phyloP scores from a whole-genome alignment of 768 basidiomycete species.

The Leccinum sublutescens region DNA sequence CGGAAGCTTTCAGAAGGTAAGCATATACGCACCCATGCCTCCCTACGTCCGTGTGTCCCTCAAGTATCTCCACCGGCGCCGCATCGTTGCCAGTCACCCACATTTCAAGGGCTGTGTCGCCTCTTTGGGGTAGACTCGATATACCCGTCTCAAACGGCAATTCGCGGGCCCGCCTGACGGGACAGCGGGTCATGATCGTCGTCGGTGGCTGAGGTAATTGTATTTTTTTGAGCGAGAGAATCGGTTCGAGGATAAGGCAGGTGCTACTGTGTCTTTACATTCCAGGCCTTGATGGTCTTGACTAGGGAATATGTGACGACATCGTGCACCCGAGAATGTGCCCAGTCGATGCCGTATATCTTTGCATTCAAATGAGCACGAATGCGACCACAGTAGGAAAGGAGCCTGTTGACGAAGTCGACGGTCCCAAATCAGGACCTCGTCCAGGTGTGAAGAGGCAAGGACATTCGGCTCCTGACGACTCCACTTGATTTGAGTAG shows the following conservation, averaged over 20 bases:
- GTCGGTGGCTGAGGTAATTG: slow-evolving; percentile 39
- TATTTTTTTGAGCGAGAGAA: slow-evolving; percentile 9
- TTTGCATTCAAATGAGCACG: slow-evolving; percentile 76
- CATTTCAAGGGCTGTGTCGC: slow-evolving; percentile 83
- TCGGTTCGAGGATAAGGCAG: slow-evolving; percentile 12
- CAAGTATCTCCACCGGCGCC: slow-evolving; percentile 67
- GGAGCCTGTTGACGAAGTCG: slow-evolving; percentile 50
- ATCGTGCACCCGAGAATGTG: slow-evolving; percentile 69
- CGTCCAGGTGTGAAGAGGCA: slow-evolving; percentile 85
- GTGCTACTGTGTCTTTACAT: slow-evolving; percentile 27
- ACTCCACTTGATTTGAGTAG: slow-evolving; percentile 98
- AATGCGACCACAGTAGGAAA: slow-evolving; percentile 67
- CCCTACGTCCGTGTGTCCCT: slow-evolving; percentile 86
- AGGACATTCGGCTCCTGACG: slow-evolving; percentile 80
- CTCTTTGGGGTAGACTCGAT: slow-evolving; percentile 84
- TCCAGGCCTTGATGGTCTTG: slow-evolving; percentile 89
- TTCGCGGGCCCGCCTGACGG: slow-evolving; percentile 92
- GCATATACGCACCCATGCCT: slow-evolving; percentile 42
- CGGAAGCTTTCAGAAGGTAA: not conserved
- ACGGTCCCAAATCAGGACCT: slow-evolving; percentile 92
- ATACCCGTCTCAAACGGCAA: slow-evolving; percentile 91
- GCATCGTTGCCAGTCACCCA: slow-evolving; percentile 44
- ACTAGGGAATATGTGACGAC: slow-evolving; percentile 94
- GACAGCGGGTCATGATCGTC: slow-evolving; percentile 73
- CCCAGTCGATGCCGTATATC: slow-evolving; percentile 99